Evolutionary conservation across 768 basidiomycete genomes (phyloP).

Genomic region (Lactarius trivialis): DNA sequence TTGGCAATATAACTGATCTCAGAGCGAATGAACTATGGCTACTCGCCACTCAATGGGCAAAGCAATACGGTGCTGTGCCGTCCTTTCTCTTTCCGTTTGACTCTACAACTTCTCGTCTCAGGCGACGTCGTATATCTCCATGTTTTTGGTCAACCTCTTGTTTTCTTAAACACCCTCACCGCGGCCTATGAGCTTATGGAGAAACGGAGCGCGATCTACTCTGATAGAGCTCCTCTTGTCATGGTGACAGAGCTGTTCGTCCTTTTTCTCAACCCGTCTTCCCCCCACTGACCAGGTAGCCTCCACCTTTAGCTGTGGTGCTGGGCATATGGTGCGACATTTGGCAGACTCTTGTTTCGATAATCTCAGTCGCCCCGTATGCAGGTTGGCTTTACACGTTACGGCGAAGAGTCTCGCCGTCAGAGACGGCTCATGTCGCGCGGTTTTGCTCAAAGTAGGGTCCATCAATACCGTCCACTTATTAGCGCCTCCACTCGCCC

Average conservation of each 20-base stretch:
- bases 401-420: constrained; percentile 20
- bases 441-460: constrained; percentile 13
- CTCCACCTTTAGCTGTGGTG: constrained; percentile 13
- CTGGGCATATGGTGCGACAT: constrained; percentile 20
- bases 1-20: constrained; percentile 61
- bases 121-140: constrained; percentile 63
- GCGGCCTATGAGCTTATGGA: constrained; percentile 61
- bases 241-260: constrained; percentile 70
- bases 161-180: constrained; percentile 59
- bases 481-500: constrained; percentile 18
- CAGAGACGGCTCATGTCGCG: constrained; percentile 21
- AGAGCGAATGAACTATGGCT: constrained; percentile 60
- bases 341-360: not conserved
- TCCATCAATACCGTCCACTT: constrained; percentile 19
- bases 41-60: constrained; percentile 53
- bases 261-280: not conserved
- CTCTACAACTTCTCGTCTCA: constrained; percentile 25
- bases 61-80: constrained; percentile 45
- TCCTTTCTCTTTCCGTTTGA: not conserved
- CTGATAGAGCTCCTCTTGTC: constrained; percentile 62
- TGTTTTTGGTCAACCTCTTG: constrained; percentile 56
- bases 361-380: not conserved
- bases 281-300: not conserved
- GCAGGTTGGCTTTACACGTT: constrained; percentile 22
- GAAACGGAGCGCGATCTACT: constrained; percentile 62